Conservation (phyloP, 345 rosid genomes). For the Streptanthus diversifolius region DNA sequence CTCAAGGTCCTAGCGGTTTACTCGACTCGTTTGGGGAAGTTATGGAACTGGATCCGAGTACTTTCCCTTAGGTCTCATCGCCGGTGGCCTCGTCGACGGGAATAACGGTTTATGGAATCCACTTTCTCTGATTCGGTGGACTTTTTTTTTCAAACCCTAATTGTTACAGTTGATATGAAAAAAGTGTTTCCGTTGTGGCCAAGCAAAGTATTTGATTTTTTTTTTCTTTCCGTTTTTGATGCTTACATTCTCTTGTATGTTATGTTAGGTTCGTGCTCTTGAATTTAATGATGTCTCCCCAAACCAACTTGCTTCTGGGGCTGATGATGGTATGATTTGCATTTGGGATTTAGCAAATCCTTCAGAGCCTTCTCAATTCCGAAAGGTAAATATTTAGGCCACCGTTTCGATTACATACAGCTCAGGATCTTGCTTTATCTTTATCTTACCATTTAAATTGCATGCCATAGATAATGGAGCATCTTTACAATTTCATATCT, state of each 20-base stretch:
- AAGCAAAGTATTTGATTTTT: neutral
- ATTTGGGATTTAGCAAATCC: neutral
- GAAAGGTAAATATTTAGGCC: neutral
- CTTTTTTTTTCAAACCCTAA: neutral
- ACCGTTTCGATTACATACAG: neutral
- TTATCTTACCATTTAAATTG: neutral
- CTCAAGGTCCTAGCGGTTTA: neutral
- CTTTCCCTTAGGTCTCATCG: neutral
- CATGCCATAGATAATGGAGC: neutral
- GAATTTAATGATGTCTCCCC: neutral
- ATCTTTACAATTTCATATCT: neutral
- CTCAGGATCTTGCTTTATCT: neutral
- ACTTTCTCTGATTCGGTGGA: neutral
- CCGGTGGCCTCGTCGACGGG: constrained; percentile 1
- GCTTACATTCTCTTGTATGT: neutral
- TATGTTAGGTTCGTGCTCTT: constrained; percentile 1
- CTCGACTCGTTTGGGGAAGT: neutral
- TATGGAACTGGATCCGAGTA: neutral
- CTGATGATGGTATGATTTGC: neutral
- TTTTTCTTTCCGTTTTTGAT: neutral
- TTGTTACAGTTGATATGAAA: neutral
- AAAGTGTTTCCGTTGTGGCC: neutral
- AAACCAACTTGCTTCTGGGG: neutral
- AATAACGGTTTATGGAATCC: neutral
- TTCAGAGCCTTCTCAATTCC: neutral